These are phyloP conservation scores for maize (Zea mays) DNA, from an alignment of 176 grass and related monocot genomes.

Conservation along the genomic window Zm-B73-REFERENCE-NAM-5.0 NC_050099.1:233835501-233836000, in stretches of 20 bases:
- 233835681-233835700: slow-evolving; percentile 29
- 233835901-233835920: slow-evolving; percentile 85
- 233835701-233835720: slow-evolving; percentile 84
- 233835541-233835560: neutral
- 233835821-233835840: slow-evolving; percentile 92
- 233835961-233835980: no score
- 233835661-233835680: neutral
- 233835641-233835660: neutral
- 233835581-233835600: slow-evolving; percentile 6
- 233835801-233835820: slow-evolving; percentile 78
- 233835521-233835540: neutral
- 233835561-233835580: slow-evolving; percentile 2
- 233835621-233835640: neutral
- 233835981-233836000: no score
- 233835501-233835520: neutral
- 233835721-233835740: slow-evolving; percentile 78
- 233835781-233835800: slow-evolving; percentile 69
- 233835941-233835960: slow-evolving; percentile 40
- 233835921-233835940: slow-evolving; percentile 83
- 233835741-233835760: slow-evolving; percentile 72
- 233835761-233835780: slow-evolving; percentile 86
- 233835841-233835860: slow-evolving; percentile 96
- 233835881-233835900: slow-evolving; percentile 89
- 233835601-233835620: neutral
- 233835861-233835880: slow-evolving; percentile 76